Evolutionary conservation across 805 yeast genomes (phyloP), one percentile per base, ranked within the genome.

Genomic region (Candida dajiaensis): DNA sequence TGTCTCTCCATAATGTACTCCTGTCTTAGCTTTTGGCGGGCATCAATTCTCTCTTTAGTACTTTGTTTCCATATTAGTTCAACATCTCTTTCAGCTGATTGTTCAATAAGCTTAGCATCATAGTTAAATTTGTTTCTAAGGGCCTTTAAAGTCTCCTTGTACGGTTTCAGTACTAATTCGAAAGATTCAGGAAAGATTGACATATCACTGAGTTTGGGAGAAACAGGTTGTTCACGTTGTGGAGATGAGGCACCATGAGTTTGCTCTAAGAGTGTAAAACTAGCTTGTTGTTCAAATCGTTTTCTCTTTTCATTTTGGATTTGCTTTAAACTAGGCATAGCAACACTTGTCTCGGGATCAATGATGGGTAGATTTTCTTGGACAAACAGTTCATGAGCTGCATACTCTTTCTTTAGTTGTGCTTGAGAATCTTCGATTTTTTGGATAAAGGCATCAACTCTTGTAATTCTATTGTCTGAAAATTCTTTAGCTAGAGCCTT

Each of bases 361-460:
- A 49, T 16, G 6, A 25, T n/a, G 1, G 62, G 62, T 16, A 48
- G 40, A 4, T 43, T 45, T 6, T 46, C 31, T 10, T 56, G 53
- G 9, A 65, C 50, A 13, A 42, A 38, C 1, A 46, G 33, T 18
- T 60, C 57, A 40, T 55, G 54, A 0, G 43, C 41, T 2, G 37
- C 43, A 22, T 46, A 62, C 12, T 59, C 54, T 11, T 47, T 48
- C 33, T 51, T 56, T 13, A 64, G 48, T 8, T 55, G 44, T 4
- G 47, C 44, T n/a, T 66, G 62, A 0, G 60, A 36, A 18, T 57
- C 53, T 36, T 68, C 72, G 21, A 69, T 62, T 26, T 57, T 52
- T n/a, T 56, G 37, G 6, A 68, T 52, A 48, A 64, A 50, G 16
- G 67, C 55, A 43, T 67, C 70, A 2, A 67, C 59, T 36, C 69